A percentile compares a stretch with the other conserved stretches of the same genome.
These are phyloP conservation scores for Calocybe gangraenosa DNA, from an alignment of 768 basidiomycete species.

Conservation along the genomic window DNA sequence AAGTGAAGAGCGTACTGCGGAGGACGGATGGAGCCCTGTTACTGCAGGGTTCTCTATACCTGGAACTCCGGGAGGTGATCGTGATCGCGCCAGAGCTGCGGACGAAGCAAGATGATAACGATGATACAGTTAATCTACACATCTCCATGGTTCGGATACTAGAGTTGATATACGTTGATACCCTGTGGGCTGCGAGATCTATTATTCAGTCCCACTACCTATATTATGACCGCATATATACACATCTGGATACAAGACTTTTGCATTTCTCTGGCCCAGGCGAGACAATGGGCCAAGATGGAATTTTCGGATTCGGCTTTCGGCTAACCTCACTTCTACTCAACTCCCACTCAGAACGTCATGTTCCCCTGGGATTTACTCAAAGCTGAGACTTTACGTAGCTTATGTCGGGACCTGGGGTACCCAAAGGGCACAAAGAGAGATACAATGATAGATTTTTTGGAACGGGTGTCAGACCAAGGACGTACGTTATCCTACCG, in stretches of 20 bases:
- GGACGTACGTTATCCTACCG: constrained; percentile 13
- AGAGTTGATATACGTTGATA: no score
- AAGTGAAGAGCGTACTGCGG: constrained; percentile 67
- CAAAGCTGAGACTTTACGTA: constrained; percentile 19
- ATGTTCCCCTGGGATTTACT: constrained; percentile 18
- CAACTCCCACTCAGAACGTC: background rate
- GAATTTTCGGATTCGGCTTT: background rate
- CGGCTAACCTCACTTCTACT: background rate
- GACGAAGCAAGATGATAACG: background rate
- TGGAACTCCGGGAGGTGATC: constrained; percentile 1
- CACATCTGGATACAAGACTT: no score
- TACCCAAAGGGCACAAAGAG: background rate
- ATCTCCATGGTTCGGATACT: no score
- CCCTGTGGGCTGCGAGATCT: no score
- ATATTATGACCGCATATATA: no score
- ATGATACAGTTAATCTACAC: background rate
- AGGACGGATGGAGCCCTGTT: constrained; percentile 82
- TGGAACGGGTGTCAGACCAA: constrained; percentile 7
- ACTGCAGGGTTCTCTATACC: constrained; percentile 23
- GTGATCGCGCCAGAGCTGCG: background rate
- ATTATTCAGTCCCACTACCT: no score
- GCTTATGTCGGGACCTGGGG: constrained; percentile 17
- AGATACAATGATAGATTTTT: constrained; percentile 13
- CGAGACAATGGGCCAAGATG: no score
- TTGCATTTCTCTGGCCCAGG: no score